A percentile compares a stretch with the other conserved stretches of the same genome.
These are phyloP conservation scores for Botrytis medusae DNA, from an alignment of 2,329 filamentous ascomycete genomes.

Conservation along the genomic window DNA sequence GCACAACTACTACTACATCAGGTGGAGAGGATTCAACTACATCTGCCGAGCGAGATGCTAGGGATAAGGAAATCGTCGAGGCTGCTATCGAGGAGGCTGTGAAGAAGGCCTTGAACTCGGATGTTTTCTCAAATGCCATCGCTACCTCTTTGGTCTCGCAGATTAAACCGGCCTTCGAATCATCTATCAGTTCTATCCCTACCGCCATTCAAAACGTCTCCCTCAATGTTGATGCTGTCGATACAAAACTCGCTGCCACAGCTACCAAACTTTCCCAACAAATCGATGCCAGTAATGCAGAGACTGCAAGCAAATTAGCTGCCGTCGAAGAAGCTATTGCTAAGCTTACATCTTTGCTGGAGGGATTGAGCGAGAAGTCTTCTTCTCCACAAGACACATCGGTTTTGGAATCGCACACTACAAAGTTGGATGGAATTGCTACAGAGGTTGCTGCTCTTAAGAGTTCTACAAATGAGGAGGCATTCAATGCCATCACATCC, in stretches of 20 bases:
- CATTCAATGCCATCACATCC: constrained; percentile 31
- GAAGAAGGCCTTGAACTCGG: constrained; percentile 31
- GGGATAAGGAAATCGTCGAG: constrained; percentile 31
- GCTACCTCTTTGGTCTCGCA: constrained; percentile 35
- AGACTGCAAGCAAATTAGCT: constrained; percentile 32
- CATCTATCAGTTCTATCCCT: constrained; percentile 28
- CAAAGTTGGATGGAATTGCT: constrained; percentile 33
- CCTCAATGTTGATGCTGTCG: constrained; percentile 30
- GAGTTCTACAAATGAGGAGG: constrained; percentile 26
- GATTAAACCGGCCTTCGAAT: constrained; percentile 36
- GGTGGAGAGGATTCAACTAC: constrained; percentile 13
- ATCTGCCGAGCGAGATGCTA: constrained; percentile 25
- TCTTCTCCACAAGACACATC: constrained; percentile 33
- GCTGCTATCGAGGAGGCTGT: constrained; percentile 34
- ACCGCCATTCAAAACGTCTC: constrained; percentile 22
- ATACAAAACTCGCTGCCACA: constrained; percentile 32
- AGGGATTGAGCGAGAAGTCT: constrained; percentile 34
- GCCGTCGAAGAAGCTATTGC: constrained; percentile 35
- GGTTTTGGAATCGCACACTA: constrained; percentile 29
- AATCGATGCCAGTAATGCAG: constrained; percentile 30
- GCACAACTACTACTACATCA: constrained; percentile 1
- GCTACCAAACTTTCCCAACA: constrained; percentile 32
- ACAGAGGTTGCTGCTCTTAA: constrained; percentile 33
- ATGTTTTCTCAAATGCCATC: constrained; percentile 36
- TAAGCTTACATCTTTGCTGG: constrained; percentile 33